phyloP scores from a whole-genome alignment of 768 basidiomycete genomes.

The Lentinus tigrinus region DNA sequence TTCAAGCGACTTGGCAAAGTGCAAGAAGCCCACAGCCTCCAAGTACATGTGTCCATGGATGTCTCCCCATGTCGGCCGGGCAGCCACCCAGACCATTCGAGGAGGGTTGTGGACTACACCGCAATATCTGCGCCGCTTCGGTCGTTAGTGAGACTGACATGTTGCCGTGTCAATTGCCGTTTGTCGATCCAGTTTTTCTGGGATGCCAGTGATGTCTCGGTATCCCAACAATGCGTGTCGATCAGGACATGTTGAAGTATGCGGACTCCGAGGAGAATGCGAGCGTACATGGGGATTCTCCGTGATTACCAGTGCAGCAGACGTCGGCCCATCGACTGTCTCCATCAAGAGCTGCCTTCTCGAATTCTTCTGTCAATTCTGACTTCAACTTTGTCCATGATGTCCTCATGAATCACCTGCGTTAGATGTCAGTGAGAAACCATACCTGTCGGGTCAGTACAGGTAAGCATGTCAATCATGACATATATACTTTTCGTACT shows the following conservation, averaged over 20 bases:
- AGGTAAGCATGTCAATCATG: not conserved
- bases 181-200: not conserved
- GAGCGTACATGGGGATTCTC: not conserved
- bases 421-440: not conserved
- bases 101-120: not conserved
- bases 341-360: not conserved
- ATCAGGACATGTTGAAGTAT: not conserved
- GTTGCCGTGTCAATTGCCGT: not conserved
- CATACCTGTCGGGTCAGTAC: not conserved
- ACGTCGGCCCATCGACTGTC: not conserved
- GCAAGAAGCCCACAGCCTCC: not conserved
- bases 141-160: not conserved
- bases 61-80: not conserved
- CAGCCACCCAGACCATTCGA: not conserved
- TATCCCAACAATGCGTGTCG: not conserved
- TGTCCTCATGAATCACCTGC: constrained; percentile 10
- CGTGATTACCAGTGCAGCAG: not conserved
- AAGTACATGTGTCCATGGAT: not conserved
- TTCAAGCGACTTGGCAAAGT: not conserved
- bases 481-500: not conserved
- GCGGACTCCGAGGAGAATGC: not conserved
- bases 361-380: not conserved
- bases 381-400: not conserved
- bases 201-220: not conserved
- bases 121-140: not conserved